A percentile compares a stretch with the other conserved stretches of the same genome.
phyloP scores from a whole-genome alignment of 164 flowering plant species.

The Sedum album region DNA sequence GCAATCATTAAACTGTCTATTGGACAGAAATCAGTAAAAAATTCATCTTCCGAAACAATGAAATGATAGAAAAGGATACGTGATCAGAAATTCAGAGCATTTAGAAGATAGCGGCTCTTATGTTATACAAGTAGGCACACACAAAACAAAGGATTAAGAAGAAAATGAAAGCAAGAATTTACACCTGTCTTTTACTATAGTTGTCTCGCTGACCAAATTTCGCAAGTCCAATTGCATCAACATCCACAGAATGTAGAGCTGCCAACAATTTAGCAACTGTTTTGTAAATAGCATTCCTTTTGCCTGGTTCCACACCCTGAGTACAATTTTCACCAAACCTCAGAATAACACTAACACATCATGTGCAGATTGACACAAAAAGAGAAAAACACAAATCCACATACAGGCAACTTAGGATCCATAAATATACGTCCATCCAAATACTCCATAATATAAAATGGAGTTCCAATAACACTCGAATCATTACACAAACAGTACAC shows the following conservation, averaged over 20 bases:
- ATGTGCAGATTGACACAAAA: neutral
- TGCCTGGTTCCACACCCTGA: slow-evolving; percentile 60
- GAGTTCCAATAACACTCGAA: slow-evolving; percentile 69
- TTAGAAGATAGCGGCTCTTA: too few species aligned
- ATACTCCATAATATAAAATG: slow-evolving; percentile 93
- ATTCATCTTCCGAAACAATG: too few species aligned
- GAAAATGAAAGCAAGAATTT: neutral
- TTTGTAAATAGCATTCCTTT: slow-evolving; percentile 53
- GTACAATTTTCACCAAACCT: slow-evolving; percentile 1
- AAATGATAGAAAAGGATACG: too few species aligned
- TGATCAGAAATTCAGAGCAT: too few species aligned
- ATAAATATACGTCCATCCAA: slow-evolving; percentile 81
- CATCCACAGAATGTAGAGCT: slow-evolving; percentile 61
- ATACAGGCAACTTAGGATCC: slow-evolving; percentile 71
- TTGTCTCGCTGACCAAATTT: slow-evolving; percentile 63
- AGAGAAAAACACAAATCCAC: slow-evolving; percentile 2
- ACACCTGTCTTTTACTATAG: slow-evolving; percentile 86
- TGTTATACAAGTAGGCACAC: too few species aligned
- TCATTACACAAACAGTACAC: slow-evolving; percentile 86
- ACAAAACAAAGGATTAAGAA: too few species aligned
- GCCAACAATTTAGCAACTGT: slow-evolving; percentile 70
- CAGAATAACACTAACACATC: neutral
- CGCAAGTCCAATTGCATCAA: slow-evolving; percentile 65
- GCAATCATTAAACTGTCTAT: too few species aligned
- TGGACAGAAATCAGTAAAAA: too few species aligned